phyloP scores from a whole-genome alignment of 805 yeast genomes.

The Saturnispora dispora region DNA sequence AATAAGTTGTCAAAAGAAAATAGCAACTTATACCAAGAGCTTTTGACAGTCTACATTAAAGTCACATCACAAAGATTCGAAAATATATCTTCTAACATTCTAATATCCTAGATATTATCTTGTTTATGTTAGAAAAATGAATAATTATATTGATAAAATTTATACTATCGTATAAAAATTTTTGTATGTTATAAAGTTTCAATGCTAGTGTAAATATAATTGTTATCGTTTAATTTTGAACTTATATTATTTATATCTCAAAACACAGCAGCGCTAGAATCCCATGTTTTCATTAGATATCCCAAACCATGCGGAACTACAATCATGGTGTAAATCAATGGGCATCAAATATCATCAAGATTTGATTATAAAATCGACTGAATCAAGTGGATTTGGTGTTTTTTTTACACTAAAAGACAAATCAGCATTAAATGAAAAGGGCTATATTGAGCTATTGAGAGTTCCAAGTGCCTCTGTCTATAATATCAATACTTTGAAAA shows the following conservation, averaged over 20 bases:
- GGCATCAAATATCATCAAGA: constrained; percentile 8
- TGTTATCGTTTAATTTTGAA: background rate
- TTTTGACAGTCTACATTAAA: constrained; percentile 50
- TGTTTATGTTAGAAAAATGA: background rate
- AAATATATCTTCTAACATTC: constrained; percentile 64
- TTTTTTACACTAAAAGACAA: constrained; percentile 16
- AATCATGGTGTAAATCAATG: constrained; percentile 12
- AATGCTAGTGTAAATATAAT: background rate
- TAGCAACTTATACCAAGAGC: constrained; percentile 49
- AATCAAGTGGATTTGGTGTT: constrained; percentile 28
- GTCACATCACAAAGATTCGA: constrained; percentile 65
- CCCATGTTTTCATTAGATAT: constrained; percentile 5
- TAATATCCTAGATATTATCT: constrained; percentile 31
- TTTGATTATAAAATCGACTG: constrained; percentile 13
- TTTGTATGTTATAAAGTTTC: background rate
- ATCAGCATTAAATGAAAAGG: background rate
- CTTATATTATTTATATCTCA: background rate
- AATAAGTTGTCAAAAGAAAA: constrained; percentile 41
- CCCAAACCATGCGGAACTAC: background rate
- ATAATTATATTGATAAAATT: background rate
- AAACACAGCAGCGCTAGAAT: no score
- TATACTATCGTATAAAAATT: background rate
- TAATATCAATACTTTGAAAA: constrained; percentile 26
- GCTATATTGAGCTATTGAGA: constrained; percentile 29
- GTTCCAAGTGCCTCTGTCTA: constrained; percentile 28